A percentile compares a stretch with the other conserved stretches of the same genome.
Evolutionary conservation across 2,329 filamentous ascomycete genomes (phyloP).

Genomic region (Neopestalotiopsis clavispora): DNA sequence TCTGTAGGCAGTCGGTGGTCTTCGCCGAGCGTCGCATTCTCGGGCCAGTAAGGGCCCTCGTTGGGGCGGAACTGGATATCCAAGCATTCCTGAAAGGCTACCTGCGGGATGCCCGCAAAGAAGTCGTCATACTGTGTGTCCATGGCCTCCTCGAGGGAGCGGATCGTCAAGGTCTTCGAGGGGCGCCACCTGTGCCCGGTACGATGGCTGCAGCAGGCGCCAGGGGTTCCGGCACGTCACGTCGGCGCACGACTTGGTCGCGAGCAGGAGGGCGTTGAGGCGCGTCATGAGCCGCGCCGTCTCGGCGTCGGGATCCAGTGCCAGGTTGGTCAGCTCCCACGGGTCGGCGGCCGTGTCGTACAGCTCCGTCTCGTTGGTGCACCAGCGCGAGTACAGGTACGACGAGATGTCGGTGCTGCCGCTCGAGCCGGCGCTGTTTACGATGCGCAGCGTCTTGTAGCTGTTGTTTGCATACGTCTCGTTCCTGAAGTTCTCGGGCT

Average conservation of each 20-base stretch:
- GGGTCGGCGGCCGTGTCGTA: slow-evolving; percentile 57
- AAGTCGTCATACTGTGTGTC: slow-evolving; percentile 53
- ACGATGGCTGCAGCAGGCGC: slow-evolving; percentile 56
- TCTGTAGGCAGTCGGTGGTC: slow-evolving; percentile 7
- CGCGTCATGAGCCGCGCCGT: slow-evolving; percentile 22
- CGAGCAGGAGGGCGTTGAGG: slow-evolving; percentile 32
- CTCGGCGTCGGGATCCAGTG: slow-evolving; percentile 5
- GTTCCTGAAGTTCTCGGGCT: background rate
- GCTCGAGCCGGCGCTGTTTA: slow-evolving; percentile 45
- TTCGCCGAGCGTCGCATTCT: background rate
- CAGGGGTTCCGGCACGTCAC: slow-evolving; percentile 43
- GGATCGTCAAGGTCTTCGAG: slow-evolving; percentile 47
- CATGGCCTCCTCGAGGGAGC: slow-evolving; percentile 56
- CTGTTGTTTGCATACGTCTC: slow-evolving; percentile 50
- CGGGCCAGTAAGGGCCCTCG: slow-evolving; percentile 12
- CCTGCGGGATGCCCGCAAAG: slow-evolving; percentile 42
- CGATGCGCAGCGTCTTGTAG: slow-evolving; percentile 63
- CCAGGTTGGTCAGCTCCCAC: slow-evolving; percentile 31
- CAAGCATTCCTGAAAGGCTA: slow-evolving; percentile 9
- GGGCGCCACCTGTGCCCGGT: background rate
- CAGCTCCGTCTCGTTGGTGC: slow-evolving; percentile 69
- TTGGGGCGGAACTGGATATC: slow-evolving; percentile 10
- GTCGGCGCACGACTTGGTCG: slow-evolving; percentile 32
- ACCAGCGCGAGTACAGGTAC: slow-evolving; percentile 72
- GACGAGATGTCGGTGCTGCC: slow-evolving; percentile 48